Evolutionary conservation across 2,329 filamentous ascomycete species (phyloP).

Genomic region (Exophiala aquamarina): DNA sequence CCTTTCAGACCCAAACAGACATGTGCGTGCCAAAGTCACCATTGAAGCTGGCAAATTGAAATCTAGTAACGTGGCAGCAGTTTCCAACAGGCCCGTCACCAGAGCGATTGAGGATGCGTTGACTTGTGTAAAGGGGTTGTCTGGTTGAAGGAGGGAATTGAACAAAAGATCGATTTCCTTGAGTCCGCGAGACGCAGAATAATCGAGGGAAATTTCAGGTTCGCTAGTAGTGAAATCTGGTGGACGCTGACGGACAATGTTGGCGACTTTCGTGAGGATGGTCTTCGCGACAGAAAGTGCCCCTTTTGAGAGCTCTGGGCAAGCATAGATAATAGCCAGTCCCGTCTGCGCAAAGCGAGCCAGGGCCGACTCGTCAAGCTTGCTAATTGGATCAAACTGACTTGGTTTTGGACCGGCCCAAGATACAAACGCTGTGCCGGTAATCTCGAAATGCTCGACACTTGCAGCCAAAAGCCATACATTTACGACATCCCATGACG

Average conservation of each 20-base stretch:
- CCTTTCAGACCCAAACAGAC: constrained; percentile 52
- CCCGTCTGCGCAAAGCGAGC: constrained; percentile 58
- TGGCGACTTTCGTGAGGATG: constrained; percentile 32
- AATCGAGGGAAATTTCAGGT: constrained; percentile 22
- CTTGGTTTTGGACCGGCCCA: constrained; percentile 63
- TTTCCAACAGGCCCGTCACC: constrained; percentile 41
- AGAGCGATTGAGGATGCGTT: constrained; percentile 41
- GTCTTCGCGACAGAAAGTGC: constrained; percentile 2
- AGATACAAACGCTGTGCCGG: constrained; percentile 51
- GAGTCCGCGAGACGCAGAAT: constrained; percentile 34
- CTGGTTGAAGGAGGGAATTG: constrained; percentile 38
- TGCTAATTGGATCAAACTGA: constrained; percentile 50
- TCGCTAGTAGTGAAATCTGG: constrained; percentile 9
- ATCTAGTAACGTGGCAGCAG: constrained; percentile 39
- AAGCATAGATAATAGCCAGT: constrained; percentile 59
- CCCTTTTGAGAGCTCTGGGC: constrained; percentile 44
- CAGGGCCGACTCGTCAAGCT: constrained; percentile 32
- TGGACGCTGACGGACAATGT: constrained; percentile 45
- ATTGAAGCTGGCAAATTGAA: constrained; percentile 40
- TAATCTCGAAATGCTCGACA: constrained; percentile 48
- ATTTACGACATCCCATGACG: constrained; percentile 57
- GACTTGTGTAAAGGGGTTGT: constrained; percentile 44
- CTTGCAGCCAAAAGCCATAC: constrained; percentile 59
- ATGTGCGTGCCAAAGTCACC: constrained; percentile 46
- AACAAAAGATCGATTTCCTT: constrained; percentile 42